Base-by-base conservation (phyloP, 2,329 filamentous ascomycete genomes). In the Talaromyces piceae region DNA sequence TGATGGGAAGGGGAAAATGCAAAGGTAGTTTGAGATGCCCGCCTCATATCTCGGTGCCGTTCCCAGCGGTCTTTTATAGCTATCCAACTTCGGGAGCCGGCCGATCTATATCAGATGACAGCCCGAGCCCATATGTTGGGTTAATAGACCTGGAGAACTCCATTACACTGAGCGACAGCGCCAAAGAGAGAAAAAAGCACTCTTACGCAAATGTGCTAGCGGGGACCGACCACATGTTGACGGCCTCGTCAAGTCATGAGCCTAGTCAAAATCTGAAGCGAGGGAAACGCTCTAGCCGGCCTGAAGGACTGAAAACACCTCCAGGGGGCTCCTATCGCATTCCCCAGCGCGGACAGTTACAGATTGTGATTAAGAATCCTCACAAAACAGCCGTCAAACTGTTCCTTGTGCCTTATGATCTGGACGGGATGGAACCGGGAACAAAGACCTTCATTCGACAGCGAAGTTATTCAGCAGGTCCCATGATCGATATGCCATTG, bases 361-460 rank as follows among this genome's bases (percentile, higher is more conserved):
- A 98, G 62, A 95, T 98, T 57, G 86, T 98, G 55, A 88, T 98
- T 66, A 97, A 97, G 67, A 98, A 97, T 61, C 91, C 91, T 13
- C 95, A 97, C 72, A 97, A 97, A 66, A 97, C 93, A 3, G 93
- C 93, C 1, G 91, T 97, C 50, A 97, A 98, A 67, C 76, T 98
- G 0, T 97, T 97, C 60, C 77, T 97, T 22, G 82, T 98, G 2
- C 93, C 91, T 0, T 98, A 97, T 60, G 90, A 97, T 64, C 75
- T 98, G 1, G 79, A 82, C 1, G 91, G 89, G 47, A 98, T 98
- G 91, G 86, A 93, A 55, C 81, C 89, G 0, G 90, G 90, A 0
- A 94, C 89, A 13, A 97, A 97, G 69, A 98, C 93, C 0, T 97
- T 97, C 60, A 86, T 98, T 54, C 83, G 93, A 26, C 93, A 98